Evolutionary conservation across 176 grass and related monocot species (phyloP), one percentile per base, ranked within the genome.

Genomic region (Alopecurus myosuroides): DNA sequence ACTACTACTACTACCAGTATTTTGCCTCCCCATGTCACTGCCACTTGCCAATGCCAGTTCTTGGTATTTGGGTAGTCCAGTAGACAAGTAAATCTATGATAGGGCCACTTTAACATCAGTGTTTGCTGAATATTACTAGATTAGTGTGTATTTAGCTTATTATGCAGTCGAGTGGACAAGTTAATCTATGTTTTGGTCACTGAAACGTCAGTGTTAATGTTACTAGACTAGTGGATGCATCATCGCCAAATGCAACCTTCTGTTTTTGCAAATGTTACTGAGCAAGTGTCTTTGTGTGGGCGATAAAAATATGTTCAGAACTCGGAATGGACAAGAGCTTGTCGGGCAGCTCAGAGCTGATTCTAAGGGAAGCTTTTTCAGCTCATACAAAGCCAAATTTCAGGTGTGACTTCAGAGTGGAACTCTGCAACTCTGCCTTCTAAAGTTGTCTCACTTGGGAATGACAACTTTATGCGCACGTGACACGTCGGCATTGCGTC

Each of bases 261-360:
- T 20, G 50, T 12, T 55, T 55, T 1, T n/a, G 19, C 20, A 17
- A 55, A 7, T 55, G 19, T n/a, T 49, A 49, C 10, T 26, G 55
- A 31, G 9, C 14, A 75, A 22, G 18, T 76, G 56, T 52, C 44
- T 30, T n/a, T n/a, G 48, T 58, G 7, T 45, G 13, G 30, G 68
- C 70, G 19, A 4, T 77, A 7, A 81, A 71, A 78, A 39, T 23
- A 18, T 60, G 13, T 61, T 60, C 4, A 40, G 29, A 79, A 80
- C 35, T 84, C 42, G 42, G 41, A 83, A 48, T 30, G 29, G 7
- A 39, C n/a, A n/a, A n/a, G 50, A 50, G 46, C 29, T 85, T 81
- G 77, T 81, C 81, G 34, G 10, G 19, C 50, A 76, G 50, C 50
- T 20, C 31, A 76, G 83, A 82, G 86, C 85, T 0, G 40, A 81